Conservation (phyloP, 495 filamentous ascomycete species). For the Neurospora sp. region DNA sequence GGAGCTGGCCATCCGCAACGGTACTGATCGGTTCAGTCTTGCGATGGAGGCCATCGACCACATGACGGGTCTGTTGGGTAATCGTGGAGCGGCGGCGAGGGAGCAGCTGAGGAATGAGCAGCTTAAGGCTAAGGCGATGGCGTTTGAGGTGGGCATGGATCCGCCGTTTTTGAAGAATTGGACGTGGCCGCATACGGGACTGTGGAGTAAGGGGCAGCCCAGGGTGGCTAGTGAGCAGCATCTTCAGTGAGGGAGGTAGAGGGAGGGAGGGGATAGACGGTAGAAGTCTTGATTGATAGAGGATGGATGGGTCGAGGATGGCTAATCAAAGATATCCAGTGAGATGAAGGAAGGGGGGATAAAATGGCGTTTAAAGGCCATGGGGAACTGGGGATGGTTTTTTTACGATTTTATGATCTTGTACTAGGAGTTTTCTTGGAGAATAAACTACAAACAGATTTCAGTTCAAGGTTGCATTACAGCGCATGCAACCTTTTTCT, state of each 20-base stretch:
- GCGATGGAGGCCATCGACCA: constrained; percentile 65
- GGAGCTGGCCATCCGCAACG: constrained; percentile 61
- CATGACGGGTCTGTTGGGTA: constrained; percentile 39
- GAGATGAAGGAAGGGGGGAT: neutral
- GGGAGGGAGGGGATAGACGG: neutral
- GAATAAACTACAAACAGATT: neutral
- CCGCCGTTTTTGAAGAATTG: constrained; percentile 54
- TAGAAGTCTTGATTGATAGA: constrained; percentile 1
- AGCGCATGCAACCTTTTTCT: neutral
- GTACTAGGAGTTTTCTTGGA: neutral
- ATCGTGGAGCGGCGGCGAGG: constrained; percentile 45
- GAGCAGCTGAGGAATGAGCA: constrained; percentile 51
- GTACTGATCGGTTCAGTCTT: constrained; percentile 59
- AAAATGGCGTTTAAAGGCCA: neutral
- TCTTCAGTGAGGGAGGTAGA: neutral
- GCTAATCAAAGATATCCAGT: neutral
- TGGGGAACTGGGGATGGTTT: neutral
- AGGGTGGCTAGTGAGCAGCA: constrained; percentile 11
- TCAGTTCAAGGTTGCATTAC: neutral
- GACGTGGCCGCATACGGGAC: constrained; percentile 44
- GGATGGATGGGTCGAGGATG: neutral
- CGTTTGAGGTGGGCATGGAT: constrained; percentile 57
- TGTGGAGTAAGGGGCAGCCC: constrained; percentile 16
- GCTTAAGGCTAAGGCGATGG: constrained; percentile 46
- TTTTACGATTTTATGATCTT: neutral